phyloP scores from a whole-genome alignment of 2,329 filamentous ascomycete genomes.

The Fusarium torreyae region DNA sequence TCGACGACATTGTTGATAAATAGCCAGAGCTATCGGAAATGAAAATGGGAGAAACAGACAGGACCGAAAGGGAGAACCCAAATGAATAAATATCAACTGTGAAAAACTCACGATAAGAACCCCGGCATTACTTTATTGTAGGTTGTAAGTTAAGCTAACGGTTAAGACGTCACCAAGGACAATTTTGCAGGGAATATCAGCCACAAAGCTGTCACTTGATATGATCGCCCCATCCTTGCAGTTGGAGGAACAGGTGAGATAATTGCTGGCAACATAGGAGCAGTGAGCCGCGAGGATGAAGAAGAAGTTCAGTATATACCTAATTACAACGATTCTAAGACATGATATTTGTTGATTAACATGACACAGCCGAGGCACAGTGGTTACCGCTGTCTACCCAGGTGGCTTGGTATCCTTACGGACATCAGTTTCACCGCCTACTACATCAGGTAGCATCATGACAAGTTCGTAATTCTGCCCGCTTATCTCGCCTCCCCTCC shows the following conservation, averaged over 20 bases:
- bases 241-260: background rate
- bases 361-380: no score
- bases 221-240: constrained; percentile 17
- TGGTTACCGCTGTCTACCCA: no score
- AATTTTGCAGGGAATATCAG: constrained; percentile 28
- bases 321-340: no score
- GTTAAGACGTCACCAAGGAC: constrained; percentile 22
- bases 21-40: background rate
- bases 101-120: constrained; percentile 18
- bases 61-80: background rate
- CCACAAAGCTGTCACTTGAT: constrained; percentile 36
- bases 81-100: background rate
- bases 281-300: no score
- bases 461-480: constrained; percentile 36
- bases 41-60: background rate
- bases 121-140: constrained; percentile 28
- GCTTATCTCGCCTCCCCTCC: constrained; percentile 30
- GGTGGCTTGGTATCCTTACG: no score
- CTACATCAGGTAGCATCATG: background rate
- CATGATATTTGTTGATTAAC: no score
- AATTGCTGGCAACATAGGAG: background rate
- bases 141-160: constrained; percentile 34
- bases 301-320: no score
- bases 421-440: constrained; percentile 29
- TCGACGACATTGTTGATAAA: constrained; percentile 48